Conservation (phyloP, 1,284 basidiomycete genomes). For the Fistulinella cinereoalba region DNA sequence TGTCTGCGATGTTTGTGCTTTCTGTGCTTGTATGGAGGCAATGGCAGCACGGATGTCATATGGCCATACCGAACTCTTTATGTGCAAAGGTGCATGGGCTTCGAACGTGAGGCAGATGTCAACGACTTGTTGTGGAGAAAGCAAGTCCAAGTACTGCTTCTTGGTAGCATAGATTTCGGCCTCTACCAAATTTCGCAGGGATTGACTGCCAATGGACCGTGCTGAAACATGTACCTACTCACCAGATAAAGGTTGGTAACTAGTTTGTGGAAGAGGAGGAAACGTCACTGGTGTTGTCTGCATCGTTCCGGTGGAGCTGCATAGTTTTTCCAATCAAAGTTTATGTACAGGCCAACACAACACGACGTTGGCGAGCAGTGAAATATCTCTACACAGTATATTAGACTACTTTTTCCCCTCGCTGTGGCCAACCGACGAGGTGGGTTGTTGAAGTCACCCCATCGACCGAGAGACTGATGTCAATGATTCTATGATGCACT, state of each 20-base stretch:
- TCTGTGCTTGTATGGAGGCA: slow-evolving; percentile 43
- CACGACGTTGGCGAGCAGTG: background rate
- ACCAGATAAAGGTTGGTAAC: slow-evolving; percentile 34
- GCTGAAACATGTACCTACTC: slow-evolving; percentile 8
- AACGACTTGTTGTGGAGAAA: slow-evolving; percentile 65
- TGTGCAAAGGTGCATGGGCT: slow-evolving; percentile 56
- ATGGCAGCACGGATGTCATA: slow-evolving; percentile 62
- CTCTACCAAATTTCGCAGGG: slow-evolving; percentile 17
- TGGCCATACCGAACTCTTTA: slow-evolving; percentile 66
- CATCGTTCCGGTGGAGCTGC: slow-evolving; percentile 37
- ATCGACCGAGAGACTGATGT: background rate
- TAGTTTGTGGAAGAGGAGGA: slow-evolving; percentile 25
- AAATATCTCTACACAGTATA: background rate
- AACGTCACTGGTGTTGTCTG: slow-evolving; percentile 25
- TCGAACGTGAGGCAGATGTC: slow-evolving; percentile 74
- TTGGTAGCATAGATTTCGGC: slow-evolving; percentile 56
- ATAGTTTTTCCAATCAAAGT: slow-evolving; percentile 36
- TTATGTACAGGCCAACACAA: slow-evolving; percentile 18
- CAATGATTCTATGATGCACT: too few relatives aligned
- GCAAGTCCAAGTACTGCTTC: slow-evolving; percentile 61
- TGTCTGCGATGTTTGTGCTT: slow-evolving; percentile 20
- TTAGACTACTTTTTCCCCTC: slow-evolving; percentile 31
- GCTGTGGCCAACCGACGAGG: slow-evolving; percentile 66
- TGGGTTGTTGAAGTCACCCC: slow-evolving; percentile 28
- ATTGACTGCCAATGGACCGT: slow-evolving; percentile 1